Evolutionary conservation across 1,284 basidiomycete species (phyloP), one percentile per base, ranked within the genome.

Genomic region (Tremellales sp.): DNA sequence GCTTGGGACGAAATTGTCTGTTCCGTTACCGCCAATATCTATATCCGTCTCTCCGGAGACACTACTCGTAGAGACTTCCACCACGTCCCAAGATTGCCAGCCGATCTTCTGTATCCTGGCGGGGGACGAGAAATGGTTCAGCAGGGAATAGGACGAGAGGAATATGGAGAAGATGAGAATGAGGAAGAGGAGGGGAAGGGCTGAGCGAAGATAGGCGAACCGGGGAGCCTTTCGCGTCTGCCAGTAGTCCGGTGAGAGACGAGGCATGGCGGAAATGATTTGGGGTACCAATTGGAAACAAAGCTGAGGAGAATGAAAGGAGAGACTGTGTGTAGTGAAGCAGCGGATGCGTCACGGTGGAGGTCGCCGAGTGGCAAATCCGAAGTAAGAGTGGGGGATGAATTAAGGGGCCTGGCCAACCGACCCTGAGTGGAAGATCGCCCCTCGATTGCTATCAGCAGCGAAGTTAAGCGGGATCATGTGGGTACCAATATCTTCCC

Each of bases 61-160:
- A 50, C 48, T 36, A 27, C 40, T 50, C 42, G 25, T 43, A 1
- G 28, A 21, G 13, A 61, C 48, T 13, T 75, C 65, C 0, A 89
- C 75, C 4, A 77, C 58, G 35, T 88, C 88, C 87, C 87, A 92
- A n/a, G 85, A 78, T 60, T 93, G 89, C 89, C 88, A 92, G 16
- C 87, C 87, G n/a, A 91, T 72, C 40, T 79, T 78, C 58, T 90
- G 86, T 7, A 77, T 70, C 16, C 77, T 68, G 1, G 86, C 86
- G 3, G 88, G 87, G 9, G 61, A 63, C 4, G 84, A 83, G 4
- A 77, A 84, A 4, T 81, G 81, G 40, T 54, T 52, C 5, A 72
- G 58, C 3, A 67, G 53, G 2, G 63, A 58, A 28, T 65, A 60
- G 1, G 56, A 51, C 8, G 56, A 39, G 13, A 91, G 81, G 25